A percentile compares a stretch with the other conserved stretches of the same genome.
These are phyloP conservation scores for Termitomyces sp. DNA, from an alignment of 768 basidiomycete species.

Conservation along the genomic window DNA sequence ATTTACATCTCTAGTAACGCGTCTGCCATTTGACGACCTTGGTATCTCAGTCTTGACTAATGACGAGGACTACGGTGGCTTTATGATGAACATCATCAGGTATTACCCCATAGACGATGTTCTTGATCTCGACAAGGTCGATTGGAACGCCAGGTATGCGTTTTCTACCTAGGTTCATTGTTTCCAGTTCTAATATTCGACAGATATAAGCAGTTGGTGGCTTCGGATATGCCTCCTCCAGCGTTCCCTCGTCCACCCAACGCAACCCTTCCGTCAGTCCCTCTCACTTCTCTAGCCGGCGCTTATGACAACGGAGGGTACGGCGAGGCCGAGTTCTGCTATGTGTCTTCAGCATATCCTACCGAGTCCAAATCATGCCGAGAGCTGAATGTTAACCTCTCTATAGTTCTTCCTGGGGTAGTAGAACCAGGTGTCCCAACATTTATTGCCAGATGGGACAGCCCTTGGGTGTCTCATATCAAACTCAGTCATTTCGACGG, in stretches of 20 bases:
- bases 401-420: constrained; percentile 15
- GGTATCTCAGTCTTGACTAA: constrained; percentile 24
- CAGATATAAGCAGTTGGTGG: neutral
- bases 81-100: constrained; percentile 16
- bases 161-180: neutral
- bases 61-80: constrained; percentile 17
- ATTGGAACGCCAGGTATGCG: constrained; percentile 20
- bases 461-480: constrained; percentile 14
- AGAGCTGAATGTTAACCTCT: constrained; percentile 10
- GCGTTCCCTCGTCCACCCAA: constrained; percentile 13
- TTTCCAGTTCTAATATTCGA: too few species aligned
- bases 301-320: constrained; percentile 15
- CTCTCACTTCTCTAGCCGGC: constrained; percentile 10
- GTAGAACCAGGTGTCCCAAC: constrained; percentile 18
- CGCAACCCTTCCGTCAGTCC: constrained; percentile 8
- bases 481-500: constrained; percentile 19
- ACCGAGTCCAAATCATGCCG: constrained; percentile 12
- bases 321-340: constrained; percentile 15
- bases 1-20: constrained; percentile 15
- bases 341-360: constrained; percentile 8
- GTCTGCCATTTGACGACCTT: constrained; percentile 18
- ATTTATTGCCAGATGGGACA: constrained; percentile 16
- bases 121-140: constrained; percentile 15
- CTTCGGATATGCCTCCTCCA: neutral
- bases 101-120: constrained; percentile 19